Base-by-base conservation (phyloP, 495 filamentous ascomycete species). In the Penicillium paradoxum region DNA sequence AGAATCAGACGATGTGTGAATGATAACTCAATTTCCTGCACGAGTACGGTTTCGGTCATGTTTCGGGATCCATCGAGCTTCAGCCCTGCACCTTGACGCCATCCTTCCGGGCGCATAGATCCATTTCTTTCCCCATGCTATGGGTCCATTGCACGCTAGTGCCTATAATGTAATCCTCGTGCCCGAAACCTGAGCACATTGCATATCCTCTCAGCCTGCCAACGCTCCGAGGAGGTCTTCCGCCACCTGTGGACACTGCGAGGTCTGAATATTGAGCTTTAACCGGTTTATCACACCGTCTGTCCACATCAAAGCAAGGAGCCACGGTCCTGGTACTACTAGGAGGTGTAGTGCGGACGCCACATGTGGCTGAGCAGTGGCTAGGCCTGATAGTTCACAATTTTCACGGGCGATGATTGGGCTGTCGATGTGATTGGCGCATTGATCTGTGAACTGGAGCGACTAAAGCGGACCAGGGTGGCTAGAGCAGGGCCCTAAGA, bases 1-100 rank as follows among this genome's bases (percentile, higher is more conserved):
- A 45, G 32, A 40, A 54, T 44, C 37, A 53, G 32, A 50, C 60
- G 56, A 60, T 64, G 49, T 56, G 36, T 56, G 55, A 54, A 51
- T 54, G 49, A 51, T 55, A 58, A 56, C 53, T 49, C 45, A 42
- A 21, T 45, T 51, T 30, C 33, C 49, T 64, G 55, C 46, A 54
- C 51, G 51, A 51, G 24, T 45, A 51, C 54, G 40, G 42, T 61
- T 61, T 59, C 52, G 37, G 53, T 39, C 40, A 29, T 55, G 53
- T 59, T 48, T 58, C 52, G 49, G 48, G 29, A 18, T 3, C 29
- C 47, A 49, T 32, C 36, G 24, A 39, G 37, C 3, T 27, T 27
- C 24, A 27, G 24, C 24, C 24, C 6, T 38, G 32, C 10, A 18
- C n/a, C 45, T 39, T 49, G 45, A 33, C 10, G 11, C 17, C 17